Percentiles rank a stretch among this genome's conserved stretches.
phyloP scores from a whole-genome alignment of 176 grass and related monocot genomes.

The Ensete ventricosum region DNA sequence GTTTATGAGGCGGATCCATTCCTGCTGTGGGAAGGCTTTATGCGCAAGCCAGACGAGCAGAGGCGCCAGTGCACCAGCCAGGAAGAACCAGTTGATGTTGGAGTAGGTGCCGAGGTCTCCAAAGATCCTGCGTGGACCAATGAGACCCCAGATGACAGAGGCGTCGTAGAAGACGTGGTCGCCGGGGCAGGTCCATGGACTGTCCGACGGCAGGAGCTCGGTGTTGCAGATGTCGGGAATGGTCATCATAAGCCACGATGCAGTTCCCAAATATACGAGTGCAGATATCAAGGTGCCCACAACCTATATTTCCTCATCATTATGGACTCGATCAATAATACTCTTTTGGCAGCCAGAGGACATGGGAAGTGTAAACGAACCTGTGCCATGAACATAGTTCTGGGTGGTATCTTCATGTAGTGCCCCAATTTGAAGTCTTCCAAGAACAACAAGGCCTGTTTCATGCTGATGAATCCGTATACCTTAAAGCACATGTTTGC shows the following conservation, averaged over 20 bases:
- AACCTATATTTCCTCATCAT: background rate
- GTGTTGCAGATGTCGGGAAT: conserved; percentile 1
- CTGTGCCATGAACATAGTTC: conserved; percentile 7
- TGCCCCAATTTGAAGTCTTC: conserved; percentile 9
- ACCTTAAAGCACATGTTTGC: conserved; percentile 14
- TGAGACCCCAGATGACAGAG: background rate
- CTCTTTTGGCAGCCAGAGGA: background rate
- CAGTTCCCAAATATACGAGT: background rate
- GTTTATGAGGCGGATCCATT: conserved; percentile 2
- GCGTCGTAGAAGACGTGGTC: conserved; percentile 6
- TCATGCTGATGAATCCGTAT: conserved; percentile 8
- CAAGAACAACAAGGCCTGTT: background rate
- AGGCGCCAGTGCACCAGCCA: background rate
- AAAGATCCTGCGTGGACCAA: conserved; percentile 7
- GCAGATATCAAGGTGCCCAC: background rate
- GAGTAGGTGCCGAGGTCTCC: conserved; percentile 5
- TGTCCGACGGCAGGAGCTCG: background rate
- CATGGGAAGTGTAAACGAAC: background rate
- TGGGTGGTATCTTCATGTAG: conserved; percentile 12
- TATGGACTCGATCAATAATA: no score
- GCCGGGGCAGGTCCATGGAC: conserved; percentile 3
- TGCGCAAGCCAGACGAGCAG: conserved; percentile 1
- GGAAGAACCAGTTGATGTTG: conserved; percentile 1
- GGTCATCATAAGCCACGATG: conserved; percentile 4
- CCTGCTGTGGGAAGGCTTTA: background rate